Evolutionary conservation across 768 basidiomycete genomes (phyloP), one percentile per base, ranked within the genome.

Genomic region (Polyporus arcularius): DNA sequence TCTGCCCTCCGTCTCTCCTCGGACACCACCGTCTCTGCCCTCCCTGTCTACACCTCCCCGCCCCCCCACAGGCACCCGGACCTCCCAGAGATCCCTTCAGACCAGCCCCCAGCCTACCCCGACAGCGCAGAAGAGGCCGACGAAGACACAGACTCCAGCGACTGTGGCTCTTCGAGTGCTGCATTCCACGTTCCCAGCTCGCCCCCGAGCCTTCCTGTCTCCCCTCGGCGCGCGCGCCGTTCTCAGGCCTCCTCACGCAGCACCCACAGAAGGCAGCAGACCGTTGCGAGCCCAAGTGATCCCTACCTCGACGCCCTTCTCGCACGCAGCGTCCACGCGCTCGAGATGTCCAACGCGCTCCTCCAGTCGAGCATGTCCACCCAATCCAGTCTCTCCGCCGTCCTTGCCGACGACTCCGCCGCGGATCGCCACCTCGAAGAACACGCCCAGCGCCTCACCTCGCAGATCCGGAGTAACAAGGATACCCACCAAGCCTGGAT

Each of bases 261-360:
- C 40, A 62, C 42, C 1, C 53, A 55, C 59, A 70, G 74, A 58
- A 66, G 73, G 49, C 56, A 62, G 21, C 65, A 66, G 50, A 70
- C 60, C 35, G 52, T 73, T 21, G 71, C 76, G 3, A 55, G 30
- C 48, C 56, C 47, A 14, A 66, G 56, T 51, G 86, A 89, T 70
- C 81, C 82, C 12, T 85, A 82, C 66, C 80, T 92, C 30, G 92
- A 94, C 72, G 81, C 87, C n/a, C 77, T 94, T 15, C 80, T 94
- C 1, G 89, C 85, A 59, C 85, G 92, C 63, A 92, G 90, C 64
- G 89, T 94, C 14, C 86, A 92, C 73, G 92, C 92, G 1, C 79
- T 94, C 9, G 92, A 94, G 71, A 86, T 92, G 80, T 94, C 92
- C 4, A 94, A 94, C 59, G 81, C 85, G 3, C 77, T 94, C 11